Percentiles rank a stretch among this genome's conserved stretches.
Conservation (phyloP, 108 stramenopile species). For the Skeletonema costatum region DNA sequence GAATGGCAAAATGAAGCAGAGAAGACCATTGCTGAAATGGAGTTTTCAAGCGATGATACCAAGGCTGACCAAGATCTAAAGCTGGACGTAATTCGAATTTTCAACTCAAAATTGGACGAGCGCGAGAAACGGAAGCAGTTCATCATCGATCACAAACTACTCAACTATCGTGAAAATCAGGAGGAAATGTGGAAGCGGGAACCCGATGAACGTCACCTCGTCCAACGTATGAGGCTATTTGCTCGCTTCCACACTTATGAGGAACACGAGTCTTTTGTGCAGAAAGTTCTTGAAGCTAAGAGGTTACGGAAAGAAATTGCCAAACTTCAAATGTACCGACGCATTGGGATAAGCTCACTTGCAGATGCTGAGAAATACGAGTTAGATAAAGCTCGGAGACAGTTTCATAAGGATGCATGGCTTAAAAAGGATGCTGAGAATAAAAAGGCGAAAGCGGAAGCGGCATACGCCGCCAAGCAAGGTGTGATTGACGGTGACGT, state of each 20-base stretch:
- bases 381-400: conserved; percentile 76
- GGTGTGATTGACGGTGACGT: conserved; percentile 13
- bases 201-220: conserved; percentile 89
- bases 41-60: conserved; percentile 81
- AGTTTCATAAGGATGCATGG: conserved; percentile 71
- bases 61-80: conserved; percentile 85
- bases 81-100: conserved; percentile 85
- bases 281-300: conserved; percentile 83
- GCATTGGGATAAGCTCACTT: conserved; percentile 79
- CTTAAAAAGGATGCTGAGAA: conserved; percentile 61
- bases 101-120: conserved; percentile 90
- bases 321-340: conserved; percentile 91
- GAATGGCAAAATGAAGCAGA: conserved; percentile 98
- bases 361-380: conserved; percentile 89
- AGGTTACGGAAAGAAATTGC: conserved; percentile 92
- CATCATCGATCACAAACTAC: conserved; percentile 71
- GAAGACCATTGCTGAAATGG: conserved; percentile 89
- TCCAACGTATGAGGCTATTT: conserved; percentile 89
- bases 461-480: conserved; percentile 37
- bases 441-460: conserved; percentile 47
- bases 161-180: conserved; percentile 83
- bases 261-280: conserved; percentile 87
- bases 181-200: conserved; percentile 62
- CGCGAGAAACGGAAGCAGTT: conserved; percentile 87
- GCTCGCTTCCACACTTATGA: conserved; percentile 89